A percentile compares a stretch with the other conserved stretches of the same genome.
Conservation (phyloP, 306 rosid genomes). For the Sicyos baderoa region DNA sequence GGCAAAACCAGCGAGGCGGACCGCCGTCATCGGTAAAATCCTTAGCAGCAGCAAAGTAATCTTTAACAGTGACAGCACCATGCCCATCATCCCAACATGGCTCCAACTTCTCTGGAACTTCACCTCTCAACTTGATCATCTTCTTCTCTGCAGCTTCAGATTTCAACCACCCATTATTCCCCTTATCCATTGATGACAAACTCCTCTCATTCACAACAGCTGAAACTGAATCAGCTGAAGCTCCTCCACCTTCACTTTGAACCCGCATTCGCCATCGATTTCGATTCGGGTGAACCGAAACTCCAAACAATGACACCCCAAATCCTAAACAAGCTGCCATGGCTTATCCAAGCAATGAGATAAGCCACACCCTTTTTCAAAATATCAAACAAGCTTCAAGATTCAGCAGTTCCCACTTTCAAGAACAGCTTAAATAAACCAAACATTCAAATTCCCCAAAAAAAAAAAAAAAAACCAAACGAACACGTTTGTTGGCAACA, state of each 20-base stretch:
- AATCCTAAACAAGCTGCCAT: conserved; percentile 48
- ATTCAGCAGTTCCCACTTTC: not conserved
- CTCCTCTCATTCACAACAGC: conserved; percentile 24
- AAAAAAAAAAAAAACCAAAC: not conserved
- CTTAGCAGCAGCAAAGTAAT: conserved; percentile 51
- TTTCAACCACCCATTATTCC: conserved; percentile 31
- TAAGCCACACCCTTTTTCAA: conserved; percentile 3
- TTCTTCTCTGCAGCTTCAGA: conserved; percentile 23
- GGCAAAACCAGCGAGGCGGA: conserved; percentile 93
- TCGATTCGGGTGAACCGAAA: conserved; percentile 14
- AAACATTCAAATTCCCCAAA: not conserved
- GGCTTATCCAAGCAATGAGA: conserved; percentile 1
- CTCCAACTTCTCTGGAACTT: conserved; percentile 30
- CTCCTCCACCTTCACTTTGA: conserved; percentile 25
- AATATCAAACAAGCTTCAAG: not conserved
- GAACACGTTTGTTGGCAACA: not conserved
- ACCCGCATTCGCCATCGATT: conserved; percentile 26
- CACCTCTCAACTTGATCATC: conserved; percentile 11
- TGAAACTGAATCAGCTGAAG: too few species aligned
- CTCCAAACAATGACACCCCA: conserved; percentile 29
- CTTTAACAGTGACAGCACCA: conserved; percentile 60
- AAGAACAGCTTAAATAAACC: not conserved
- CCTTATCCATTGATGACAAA: conserved; percentile 26
- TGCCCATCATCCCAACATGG: conserved; percentile 83
- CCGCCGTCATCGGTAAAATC: conserved; percentile 67